Conservation (phyloP, 2,329 filamentous ascomycete genomes). For the Exophiala viscosa region DNA sequence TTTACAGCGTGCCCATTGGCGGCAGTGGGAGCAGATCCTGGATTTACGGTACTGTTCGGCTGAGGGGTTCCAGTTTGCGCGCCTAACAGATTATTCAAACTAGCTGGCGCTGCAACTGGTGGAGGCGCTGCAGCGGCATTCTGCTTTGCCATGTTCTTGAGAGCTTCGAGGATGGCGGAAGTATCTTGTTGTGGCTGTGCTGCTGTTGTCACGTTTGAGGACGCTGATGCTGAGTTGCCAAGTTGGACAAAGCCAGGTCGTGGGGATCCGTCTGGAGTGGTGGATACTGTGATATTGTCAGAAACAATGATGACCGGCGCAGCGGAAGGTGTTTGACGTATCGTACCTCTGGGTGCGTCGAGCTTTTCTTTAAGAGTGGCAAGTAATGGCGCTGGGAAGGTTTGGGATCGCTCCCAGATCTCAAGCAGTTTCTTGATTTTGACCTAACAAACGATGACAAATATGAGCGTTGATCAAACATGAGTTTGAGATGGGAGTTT, state of each 20-base stretch:
- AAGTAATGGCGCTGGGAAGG: conserved; percentile 79
- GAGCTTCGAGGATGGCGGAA: conserved; percentile 68
- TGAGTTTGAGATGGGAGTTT: background rate
- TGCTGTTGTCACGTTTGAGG: conserved; percentile 23
- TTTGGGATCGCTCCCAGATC: conserved; percentile 95
- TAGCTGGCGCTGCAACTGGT: conserved; percentile 39
- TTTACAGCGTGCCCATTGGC: conserved; percentile 58
- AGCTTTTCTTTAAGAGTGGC: conserved; percentile 78
- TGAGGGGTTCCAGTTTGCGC: conserved; percentile 43
- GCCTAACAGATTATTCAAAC: conserved; percentile 50
- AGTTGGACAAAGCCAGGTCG: conserved; percentile 43
- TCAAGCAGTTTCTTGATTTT: conserved; percentile 94
- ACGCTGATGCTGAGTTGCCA: conserved; percentile 30
- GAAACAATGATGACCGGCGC: background rate
- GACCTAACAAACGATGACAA: conserved; percentile 62
- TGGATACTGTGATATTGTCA: conserved; percentile 34
- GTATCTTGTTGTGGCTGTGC: conserved; percentile 50
- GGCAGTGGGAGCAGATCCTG: conserved; percentile 39
- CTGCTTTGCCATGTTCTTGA: conserved; percentile 76
- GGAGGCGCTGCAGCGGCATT: conserved; percentile 49
- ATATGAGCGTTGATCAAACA: conserved; percentile 44
- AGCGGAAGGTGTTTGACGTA: background rate
- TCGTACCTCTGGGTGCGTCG: conserved; percentile 52
- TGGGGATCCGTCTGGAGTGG: conserved; percentile 61
- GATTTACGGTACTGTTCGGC: conserved; percentile 40